Conservation (phyloP, 2,329 filamentous ascomycete genomes). For the Trichoderma gracile region DNA sequence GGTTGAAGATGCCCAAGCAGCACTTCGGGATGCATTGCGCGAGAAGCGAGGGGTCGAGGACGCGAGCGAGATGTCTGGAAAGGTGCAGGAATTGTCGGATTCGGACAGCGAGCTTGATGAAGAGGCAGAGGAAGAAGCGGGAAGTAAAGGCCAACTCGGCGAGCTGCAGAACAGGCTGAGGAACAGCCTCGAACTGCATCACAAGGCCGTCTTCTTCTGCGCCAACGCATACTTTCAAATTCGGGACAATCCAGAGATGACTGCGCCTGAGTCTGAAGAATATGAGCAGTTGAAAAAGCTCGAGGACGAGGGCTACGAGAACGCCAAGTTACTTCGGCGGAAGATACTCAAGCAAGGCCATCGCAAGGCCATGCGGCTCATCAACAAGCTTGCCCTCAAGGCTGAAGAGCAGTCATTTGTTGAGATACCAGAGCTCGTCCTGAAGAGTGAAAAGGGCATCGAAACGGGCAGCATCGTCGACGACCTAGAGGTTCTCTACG, state of each 20-base stretch:
- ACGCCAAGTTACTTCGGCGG: slow-evolving; percentile 72
- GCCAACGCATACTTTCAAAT: slow-evolving; percentile 84
- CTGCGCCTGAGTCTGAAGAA: slow-evolving; percentile 64
- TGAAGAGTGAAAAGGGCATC: slow-evolving; percentile 63
- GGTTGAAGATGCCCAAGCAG: slow-evolving; percentile 64
- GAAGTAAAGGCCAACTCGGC: slow-evolving; percentile 48
- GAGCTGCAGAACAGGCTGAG: slow-evolving; percentile 66
- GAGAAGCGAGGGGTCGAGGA: slow-evolving; percentile 27
- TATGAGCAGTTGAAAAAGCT: slow-evolving; percentile 66
- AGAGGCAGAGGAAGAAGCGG: slow-evolving; percentile 40
- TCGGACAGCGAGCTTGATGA: slow-evolving; percentile 40
- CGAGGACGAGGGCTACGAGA: slow-evolving; percentile 73
- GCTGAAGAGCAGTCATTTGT: slow-evolving; percentile 57
- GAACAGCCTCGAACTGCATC: slow-evolving; percentile 73
- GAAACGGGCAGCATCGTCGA: slow-evolving; percentile 69
- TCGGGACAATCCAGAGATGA: slow-evolving; percentile 67
- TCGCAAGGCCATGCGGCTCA: slow-evolving; percentile 48
- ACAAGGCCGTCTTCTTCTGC: slow-evolving; percentile 80
- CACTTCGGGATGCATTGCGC: slow-evolving; percentile 55
- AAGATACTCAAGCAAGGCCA: slow-evolving; percentile 68
- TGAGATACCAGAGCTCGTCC: slow-evolving; percentile 58
- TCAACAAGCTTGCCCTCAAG: slow-evolving; percentile 61
- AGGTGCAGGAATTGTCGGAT: slow-evolving; percentile 18
- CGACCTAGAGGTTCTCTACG: slow-evolving; percentile 64
- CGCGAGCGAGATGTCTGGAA: not conserved